These are phyloP conservation scores for Neurospora pannonica DNA, from an alignment of 495 filamentous ascomycete species.

Conservation along the genomic window DNA sequence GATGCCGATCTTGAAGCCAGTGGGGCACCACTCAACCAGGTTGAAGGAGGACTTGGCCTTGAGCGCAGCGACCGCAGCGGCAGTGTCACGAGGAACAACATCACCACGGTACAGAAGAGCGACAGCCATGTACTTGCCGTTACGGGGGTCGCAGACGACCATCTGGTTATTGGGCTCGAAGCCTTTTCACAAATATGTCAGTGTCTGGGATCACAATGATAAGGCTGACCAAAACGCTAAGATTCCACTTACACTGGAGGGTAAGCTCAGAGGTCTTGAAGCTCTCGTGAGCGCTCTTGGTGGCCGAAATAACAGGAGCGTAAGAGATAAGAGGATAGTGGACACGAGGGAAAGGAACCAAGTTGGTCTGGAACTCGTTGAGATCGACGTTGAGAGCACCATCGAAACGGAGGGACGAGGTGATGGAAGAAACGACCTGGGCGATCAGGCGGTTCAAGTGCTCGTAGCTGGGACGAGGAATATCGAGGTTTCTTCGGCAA, in stretches of 20 bases:
- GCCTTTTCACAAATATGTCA: slow-evolving; percentile 30
- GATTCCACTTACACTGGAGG: slow-evolving; percentile 58
- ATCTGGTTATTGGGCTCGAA: slow-evolving; percentile 96
- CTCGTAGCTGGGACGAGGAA: slow-evolving; percentile 76
- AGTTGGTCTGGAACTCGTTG: slow-evolving; percentile 91
- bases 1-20: slow-evolving; percentile 90
- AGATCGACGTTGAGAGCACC: slow-evolving; percentile 86
- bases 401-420: slow-evolving; percentile 81
- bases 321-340: slow-evolving; percentile 89
- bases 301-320: slow-evolving; percentile 72
- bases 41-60: slow-evolving; percentile 87
- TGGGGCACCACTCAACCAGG: slow-evolving; percentile 94
- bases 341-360: slow-evolving; percentile 86
- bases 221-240: neutral
- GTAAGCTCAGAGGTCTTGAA: slow-evolving; percentile 85
- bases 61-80: slow-evolving; percentile 64
- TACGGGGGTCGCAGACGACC: slow-evolving; percentile 86
- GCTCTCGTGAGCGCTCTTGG: slow-evolving; percentile 81
- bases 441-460: slow-evolving; percentile 87
- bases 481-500: slow-evolving; percentile 80
- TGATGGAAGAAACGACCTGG: slow-evolving; percentile 87
- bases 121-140: slow-evolving; percentile 93
- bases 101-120: slow-evolving; percentile 85
- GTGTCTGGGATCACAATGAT: neutral
- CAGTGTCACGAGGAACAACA: slow-evolving; percentile 78